phyloP scores from a whole-genome alignment of 208 protist species.

The Leishmania lainsoni region DNA sequence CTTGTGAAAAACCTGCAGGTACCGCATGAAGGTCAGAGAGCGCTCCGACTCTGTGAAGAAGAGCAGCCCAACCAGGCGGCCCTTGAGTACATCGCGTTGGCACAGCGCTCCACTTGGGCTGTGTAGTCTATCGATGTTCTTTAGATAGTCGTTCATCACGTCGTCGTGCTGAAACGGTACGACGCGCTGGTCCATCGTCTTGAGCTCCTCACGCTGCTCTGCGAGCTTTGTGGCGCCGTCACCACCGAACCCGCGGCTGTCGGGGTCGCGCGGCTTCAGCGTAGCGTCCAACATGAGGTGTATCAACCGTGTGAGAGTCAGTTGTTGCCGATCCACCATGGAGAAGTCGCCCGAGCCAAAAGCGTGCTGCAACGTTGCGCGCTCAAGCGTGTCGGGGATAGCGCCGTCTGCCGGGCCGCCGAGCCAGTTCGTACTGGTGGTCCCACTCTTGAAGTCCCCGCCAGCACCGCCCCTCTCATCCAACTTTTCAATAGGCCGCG shows the following conservation, averaged over 20 bases:
- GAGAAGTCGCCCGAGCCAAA: constrained; percentile 65
- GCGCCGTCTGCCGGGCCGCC: constrained; percentile 28
- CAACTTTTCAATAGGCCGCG: constrained; percentile 15
- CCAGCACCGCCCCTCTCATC: neutral
- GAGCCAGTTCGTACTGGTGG: constrained; percentile 29
- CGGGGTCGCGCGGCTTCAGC: constrained; percentile 64
- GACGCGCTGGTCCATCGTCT: constrained; percentile 72
- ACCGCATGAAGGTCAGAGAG: constrained; percentile 67
- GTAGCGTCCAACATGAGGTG: constrained; percentile 59
- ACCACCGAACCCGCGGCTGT: constrained; percentile 68
- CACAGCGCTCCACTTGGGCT: constrained; percentile 56
- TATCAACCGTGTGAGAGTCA: constrained; percentile 57
- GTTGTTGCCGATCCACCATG: constrained; percentile 52
- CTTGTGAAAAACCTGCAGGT: constrained; percentile 51
- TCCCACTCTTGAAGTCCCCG: neutral
- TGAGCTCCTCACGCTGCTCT: constrained; percentile 74
- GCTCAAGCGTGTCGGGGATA: constrained; percentile 28
- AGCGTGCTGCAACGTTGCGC: constrained; percentile 37
- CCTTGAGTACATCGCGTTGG: constrained; percentile 58
- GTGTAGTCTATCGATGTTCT: constrained; percentile 55
- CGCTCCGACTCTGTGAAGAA: constrained; percentile 85
- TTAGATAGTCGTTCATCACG: constrained; percentile 66
- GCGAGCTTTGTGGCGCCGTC: constrained; percentile 57
- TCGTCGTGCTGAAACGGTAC: constrained; percentile 67
- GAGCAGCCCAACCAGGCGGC: constrained; percentile 72